Evolutionary conservation across 176 grass and related monocot genomes (phyloP), one percentile per base, ranked within the genome.

Genomic region (Pharus latifolius): DNA sequence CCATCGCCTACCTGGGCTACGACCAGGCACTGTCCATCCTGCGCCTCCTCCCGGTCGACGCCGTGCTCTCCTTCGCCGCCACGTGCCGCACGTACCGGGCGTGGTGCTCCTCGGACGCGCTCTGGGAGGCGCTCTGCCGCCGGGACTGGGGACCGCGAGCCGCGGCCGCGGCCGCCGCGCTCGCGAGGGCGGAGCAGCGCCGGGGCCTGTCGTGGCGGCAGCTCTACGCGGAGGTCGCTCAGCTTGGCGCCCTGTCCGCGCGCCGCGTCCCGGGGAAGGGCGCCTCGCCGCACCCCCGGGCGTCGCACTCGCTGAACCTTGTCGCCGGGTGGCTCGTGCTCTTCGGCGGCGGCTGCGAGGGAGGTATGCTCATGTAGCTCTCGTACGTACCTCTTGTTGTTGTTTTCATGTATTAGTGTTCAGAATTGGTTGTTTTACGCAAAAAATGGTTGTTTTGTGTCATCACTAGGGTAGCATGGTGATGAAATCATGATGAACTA

Each of bases 281-380:
- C 41, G 30, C 49, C 75, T 85, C 75, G 59, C 89, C 94, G 4
- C 70, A 70, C 30, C 89, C 89, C 3, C 77, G 89, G 31, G 94
- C 89, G 50, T 98, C 94, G 42, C 94, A 93, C 81, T 98, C 94
- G 17, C 78, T 98, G n/a, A 93, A 87, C 72, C 83, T 98, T 22
- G 81, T 93, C 56, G 74, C 84, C 23, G 88, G 81, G 19, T 96
- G 94, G 89, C 85, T 98, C 30, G 67, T 93, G 67, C 78, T 98
- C 71, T 90, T 98, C 45, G 94, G 94, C 22, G 89, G 89, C 28
- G 94, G 89, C 58, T 90, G 75, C 37, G 86, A 98, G 83, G 89
- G 94, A 98, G 94, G 94, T 93, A 54, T 14, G 29, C 38, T 74
- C 54, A 26, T 34, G 41, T 23, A 43, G 9, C 29, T 13, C 22